These are phyloP conservation scores for Spinacia oleracea DNA, from an alignment of 179 eudicot species.

Conservation along the genomic window DNA sequence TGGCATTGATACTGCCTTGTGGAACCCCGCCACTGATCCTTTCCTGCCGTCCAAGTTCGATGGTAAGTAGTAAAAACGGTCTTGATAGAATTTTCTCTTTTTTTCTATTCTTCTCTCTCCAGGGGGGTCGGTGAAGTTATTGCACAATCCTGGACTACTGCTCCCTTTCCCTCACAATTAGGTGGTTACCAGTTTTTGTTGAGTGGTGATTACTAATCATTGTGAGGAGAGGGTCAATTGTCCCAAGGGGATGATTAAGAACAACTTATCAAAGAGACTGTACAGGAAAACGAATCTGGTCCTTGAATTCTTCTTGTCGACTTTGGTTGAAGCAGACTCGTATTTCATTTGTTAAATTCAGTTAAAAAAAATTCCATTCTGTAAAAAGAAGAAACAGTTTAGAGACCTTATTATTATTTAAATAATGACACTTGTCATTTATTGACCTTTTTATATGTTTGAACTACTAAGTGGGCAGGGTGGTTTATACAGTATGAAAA, in stretches of 20 bases:
- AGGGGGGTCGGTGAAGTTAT: no score
- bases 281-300: neutral
- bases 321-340: neutral
- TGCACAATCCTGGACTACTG: no score
- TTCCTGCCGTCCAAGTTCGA: slow-evolving; percentile 66
- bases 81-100: neutral
- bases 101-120: neutral
- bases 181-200: neutral
- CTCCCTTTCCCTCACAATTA: neutral
- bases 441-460: neutral
- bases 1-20: slow-evolving; percentile 73
- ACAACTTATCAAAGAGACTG: neutral
- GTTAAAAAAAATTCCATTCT: neutral
- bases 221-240: neutral
- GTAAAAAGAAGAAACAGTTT: neutral
- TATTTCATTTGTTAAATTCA: neutral
- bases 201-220: neutral
- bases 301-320: neutral
- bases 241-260: no score
- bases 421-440: neutral
- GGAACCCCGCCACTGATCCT: slow-evolving; percentile 76
- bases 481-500: neutral
- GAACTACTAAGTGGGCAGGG: neutral
- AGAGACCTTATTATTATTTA: neutral
- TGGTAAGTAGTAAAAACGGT: slow-evolving; percentile 41